Evolutionary conservation across 2,329 filamentous ascomycete genomes (phyloP), one percentile per base, ranked within the genome.

Genomic region (Penicillium sp.): DNA sequence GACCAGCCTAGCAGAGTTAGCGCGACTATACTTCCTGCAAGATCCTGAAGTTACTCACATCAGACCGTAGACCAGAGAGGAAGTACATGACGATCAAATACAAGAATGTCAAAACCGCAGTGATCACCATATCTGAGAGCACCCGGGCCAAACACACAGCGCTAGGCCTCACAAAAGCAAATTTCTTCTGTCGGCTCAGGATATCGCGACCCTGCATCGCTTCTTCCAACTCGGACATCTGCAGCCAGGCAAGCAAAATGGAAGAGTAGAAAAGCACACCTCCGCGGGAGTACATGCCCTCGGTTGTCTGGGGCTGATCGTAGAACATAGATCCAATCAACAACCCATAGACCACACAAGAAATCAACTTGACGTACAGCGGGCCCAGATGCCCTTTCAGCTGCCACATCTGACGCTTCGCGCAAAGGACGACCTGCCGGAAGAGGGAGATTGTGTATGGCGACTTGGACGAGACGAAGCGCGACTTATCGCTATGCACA

Each of bases 321-420:
- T 87, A 86, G 67, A 89, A 90, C 39, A 90, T 76, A 1, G 82
- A 85, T 2, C 85, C 84, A 41, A 88, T 80, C 53, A 91, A 81
- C 13, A 91, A 73, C 29, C 72, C 77, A 62, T 86, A 84, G 45
- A 82, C 75, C 44, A 89, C 70, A 55, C 85, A 84, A 59, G 86
- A 86, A 64, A 86, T 82, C 45, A 85, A 73, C 55, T 88, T 89
- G 41, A 84, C 88, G 61, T 81, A 82, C 0, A 90, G 71, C 0
- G 85, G 83, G 1, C 79, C 78, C 48, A 75, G 80, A 63, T 93
- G 84, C 17, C 85, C 85, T 56, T 78, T 77, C 28, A 88, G 78
- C 35, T 91, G 77, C 83, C 85, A 88, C 48, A 86, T 79, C 64
- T 90, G 85, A 22, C 87, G 78, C 55, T 80, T 75, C 0, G 81